Evolutionary conservation across 202 grass and related monocot species (phyloP).

Genomic region (Bolboschoenoplectus hybrid): DNA sequence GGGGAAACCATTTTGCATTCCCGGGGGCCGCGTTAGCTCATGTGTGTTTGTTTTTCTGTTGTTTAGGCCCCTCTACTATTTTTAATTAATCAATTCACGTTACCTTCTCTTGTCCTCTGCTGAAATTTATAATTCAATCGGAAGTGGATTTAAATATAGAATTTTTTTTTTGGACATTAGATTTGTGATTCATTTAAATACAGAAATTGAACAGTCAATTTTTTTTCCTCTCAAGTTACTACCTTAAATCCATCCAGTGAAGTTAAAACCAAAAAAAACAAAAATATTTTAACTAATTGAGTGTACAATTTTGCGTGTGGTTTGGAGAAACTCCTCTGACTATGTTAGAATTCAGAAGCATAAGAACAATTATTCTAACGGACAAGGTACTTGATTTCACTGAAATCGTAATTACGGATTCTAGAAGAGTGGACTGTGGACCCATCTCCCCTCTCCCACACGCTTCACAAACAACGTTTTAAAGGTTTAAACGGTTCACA

Average conservation of each 20-base stretch:
- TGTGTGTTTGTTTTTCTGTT: background rate
- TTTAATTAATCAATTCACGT: background rate
- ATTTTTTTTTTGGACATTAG: too few species aligned
- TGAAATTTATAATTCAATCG: background rate
- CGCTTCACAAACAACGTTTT: background rate
- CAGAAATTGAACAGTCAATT: background rate
- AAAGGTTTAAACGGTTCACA: background rate
- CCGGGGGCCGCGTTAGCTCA: conserved; percentile 19
- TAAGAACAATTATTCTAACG: background rate
- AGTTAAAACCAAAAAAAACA: too few species aligned
- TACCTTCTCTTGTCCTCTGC: too few species aligned
- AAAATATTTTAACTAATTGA: too few species aligned
- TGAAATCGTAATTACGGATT: conserved; percentile 7
- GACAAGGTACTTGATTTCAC: background rate
- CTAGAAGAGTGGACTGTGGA: background rate
- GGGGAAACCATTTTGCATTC: conserved; percentile 45
- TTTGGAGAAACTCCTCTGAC: background rate
- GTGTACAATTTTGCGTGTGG: background rate
- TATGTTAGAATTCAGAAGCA: background rate
- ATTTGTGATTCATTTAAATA: background rate
- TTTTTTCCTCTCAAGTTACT: too few species aligned
- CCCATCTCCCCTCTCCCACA: background rate
- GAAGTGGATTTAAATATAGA: background rate
- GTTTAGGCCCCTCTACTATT: background rate
- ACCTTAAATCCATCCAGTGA: too few species aligned